Evolutionary conservation across 2,329 filamentous ascomycete genomes (phyloP).

Genomic region (Acrodontium crateriforme): DNA sequence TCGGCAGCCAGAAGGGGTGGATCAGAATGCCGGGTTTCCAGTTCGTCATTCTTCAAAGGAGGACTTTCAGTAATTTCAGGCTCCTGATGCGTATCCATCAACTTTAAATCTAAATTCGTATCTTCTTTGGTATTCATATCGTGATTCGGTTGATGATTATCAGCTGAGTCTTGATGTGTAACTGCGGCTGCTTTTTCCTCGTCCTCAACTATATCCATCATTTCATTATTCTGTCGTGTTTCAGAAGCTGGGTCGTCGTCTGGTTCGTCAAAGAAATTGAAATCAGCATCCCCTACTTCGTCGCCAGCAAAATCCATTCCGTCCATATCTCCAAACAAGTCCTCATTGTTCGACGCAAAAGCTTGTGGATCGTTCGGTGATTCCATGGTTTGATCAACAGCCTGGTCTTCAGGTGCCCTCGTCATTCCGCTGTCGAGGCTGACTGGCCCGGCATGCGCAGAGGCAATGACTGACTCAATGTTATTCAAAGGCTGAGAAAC

Average conservation of each 20-base stretch:
- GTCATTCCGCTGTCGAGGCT: too few relatives aligned
- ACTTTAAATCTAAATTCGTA: background rate
- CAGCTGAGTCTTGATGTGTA: too few relatives aligned
- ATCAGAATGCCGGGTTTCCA: constrained; percentile 1
- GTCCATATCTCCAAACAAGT: constrained; percentile 48
- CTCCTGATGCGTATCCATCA: background rate
- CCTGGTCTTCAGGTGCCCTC: too few relatives aligned
- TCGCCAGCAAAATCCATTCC: constrained; percentile 60
- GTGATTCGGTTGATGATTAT: too few relatives aligned
- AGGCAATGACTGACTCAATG: too few relatives aligned
- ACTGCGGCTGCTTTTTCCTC: too few relatives aligned
- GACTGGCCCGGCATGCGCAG: too few relatives aligned
- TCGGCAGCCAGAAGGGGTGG: constrained; percentile 1
- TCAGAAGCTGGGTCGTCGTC: constrained; percentile 4
- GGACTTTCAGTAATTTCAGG: constrained; percentile 1
- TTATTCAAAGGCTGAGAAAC: constrained; percentile 10
- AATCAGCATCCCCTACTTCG: constrained; percentile 69
- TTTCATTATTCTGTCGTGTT: background rate
- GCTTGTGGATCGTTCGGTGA: constrained; percentile 1
- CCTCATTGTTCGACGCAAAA: constrained; percentile 34
- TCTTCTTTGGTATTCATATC: too few relatives aligned
- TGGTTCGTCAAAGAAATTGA: constrained; percentile 60
- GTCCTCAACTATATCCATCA: background rate
- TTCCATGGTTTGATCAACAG: background rate
- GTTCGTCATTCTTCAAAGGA: constrained; percentile 1